Percentiles rank a stretch among this genome's conserved stretches.
These are phyloP conservation scores for Apiospora saccharicola DNA, from an alignment of 2,329 filamentous ascomycete genomes.

Conservation along the genomic window DNA sequence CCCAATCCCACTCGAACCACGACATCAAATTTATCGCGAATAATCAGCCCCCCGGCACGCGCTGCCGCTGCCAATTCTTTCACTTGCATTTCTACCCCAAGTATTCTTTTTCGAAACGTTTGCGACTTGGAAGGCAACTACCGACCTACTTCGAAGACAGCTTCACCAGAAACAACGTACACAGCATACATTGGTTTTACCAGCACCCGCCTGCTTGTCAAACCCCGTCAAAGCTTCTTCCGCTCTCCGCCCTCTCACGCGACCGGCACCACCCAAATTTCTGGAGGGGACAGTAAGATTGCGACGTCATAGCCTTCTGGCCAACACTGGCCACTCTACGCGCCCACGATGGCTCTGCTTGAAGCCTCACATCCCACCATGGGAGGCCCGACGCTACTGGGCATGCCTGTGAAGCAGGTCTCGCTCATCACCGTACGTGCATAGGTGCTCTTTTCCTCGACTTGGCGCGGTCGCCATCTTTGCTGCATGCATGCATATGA, in stretches of 20 bases:
- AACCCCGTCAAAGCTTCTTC: conserved; percentile 3
- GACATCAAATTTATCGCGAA: conserved; percentile 24
- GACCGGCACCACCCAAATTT: not conserved
- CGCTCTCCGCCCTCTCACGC: not conserved
- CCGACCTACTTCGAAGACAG: conserved; percentile 13
- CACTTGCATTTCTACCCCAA: not conserved
- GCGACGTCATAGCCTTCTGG: conserved; percentile 24
- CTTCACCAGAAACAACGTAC: not conserved
- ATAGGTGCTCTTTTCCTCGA: not conserved
- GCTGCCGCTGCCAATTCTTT: conserved; percentile 9
- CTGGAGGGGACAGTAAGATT: conserved; percentile 24
- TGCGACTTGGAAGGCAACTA: not conserved
- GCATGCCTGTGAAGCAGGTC: conserved; percentile 72
- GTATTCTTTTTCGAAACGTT: not conserved
- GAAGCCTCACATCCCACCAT: conserved; percentile 46
- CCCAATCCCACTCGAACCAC: conserved; percentile 23
- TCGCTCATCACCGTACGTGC: conserved; percentile 67
- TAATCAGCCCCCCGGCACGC: not conserved
- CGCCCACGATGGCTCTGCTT: conserved; percentile 50
- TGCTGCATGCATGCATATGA: conserved; percentile 31
- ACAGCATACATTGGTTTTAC: no score
- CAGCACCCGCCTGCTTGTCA: not conserved
- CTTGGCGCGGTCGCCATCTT: not conserved
- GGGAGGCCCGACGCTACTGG: conserved; percentile 57
- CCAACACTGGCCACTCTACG: conserved; percentile 25